phyloP scores from a whole-genome alignment of 2,329 filamentous ascomycete genomes.

The Pseudocercospora cruenta region DNA sequence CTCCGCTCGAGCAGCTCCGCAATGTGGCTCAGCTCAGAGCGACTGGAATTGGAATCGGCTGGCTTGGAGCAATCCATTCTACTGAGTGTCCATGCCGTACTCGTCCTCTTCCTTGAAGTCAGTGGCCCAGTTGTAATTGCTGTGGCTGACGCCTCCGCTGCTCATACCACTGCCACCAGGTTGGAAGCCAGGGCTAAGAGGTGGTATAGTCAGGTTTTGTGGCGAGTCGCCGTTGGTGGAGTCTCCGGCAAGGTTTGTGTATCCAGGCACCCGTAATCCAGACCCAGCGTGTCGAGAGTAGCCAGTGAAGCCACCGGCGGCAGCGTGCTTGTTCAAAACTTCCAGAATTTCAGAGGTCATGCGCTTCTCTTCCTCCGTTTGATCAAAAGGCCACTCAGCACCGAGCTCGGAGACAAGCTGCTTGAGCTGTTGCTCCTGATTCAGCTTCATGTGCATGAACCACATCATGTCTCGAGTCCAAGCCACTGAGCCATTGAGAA shows the following conservation, averaged over 20 bases:
- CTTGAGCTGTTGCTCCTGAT: constrained; percentile 84
- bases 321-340: constrained; percentile 79
- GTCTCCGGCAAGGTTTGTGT: constrained; percentile 89
- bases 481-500: constrained; percentile 92
- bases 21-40: constrained; percentile 17
- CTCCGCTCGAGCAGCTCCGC: constrained; percentile 17
- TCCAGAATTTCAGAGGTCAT: constrained; percentile 94
- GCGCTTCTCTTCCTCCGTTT: constrained; percentile 88
- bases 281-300: constrained; percentile 84
- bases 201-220: constrained; percentile 33
- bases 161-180: constrained; percentile 69
- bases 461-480: constrained; percentile 99
- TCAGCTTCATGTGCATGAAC: constrained; percentile 86
- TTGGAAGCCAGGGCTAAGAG: constrained; percentile 56
- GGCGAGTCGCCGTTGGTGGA: constrained; percentile 60
- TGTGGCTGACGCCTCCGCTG: constrained; percentile 47
- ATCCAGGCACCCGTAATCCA: constrained; percentile 86
- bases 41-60: not conserved
- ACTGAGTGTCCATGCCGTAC: constrained; percentile 73
- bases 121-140: constrained; percentile 44
- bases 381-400: constrained; percentile 75
- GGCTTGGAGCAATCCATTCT: constrained; percentile 14
- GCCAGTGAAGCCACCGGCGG: constrained; percentile 64
- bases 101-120: constrained; percentile 95
- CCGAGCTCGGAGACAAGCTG: constrained; percentile 74